Evolutionary conservation across 768 basidiomycete genomes (phyloP).

Genomic region (Lyophyllum semitale): DNA sequence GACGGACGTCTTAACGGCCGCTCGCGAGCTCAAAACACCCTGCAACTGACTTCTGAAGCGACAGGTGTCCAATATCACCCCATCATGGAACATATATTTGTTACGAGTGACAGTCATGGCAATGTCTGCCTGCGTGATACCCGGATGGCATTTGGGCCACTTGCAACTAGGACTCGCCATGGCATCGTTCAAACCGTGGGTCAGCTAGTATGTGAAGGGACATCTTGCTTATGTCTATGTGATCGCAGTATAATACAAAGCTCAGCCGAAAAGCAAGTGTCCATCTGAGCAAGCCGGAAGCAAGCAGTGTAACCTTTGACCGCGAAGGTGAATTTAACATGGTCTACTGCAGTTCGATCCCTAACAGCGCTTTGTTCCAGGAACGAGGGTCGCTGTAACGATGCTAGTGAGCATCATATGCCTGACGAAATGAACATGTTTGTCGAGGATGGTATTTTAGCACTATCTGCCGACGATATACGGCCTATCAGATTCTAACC

Average conservation of each 20-base stretch:
- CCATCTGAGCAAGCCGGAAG: constrained; percentile 60
- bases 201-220: constrained; percentile 1
- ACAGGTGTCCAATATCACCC: constrained; percentile 73
- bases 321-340: constrained; percentile 49
- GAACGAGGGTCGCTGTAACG: constrained; percentile 63
- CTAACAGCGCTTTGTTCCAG: constrained; percentile 32
- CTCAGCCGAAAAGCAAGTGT: constrained; percentile 39
- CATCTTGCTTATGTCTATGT: background rate
- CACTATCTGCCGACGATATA: constrained; percentile 75
- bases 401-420: constrained; percentile 52
- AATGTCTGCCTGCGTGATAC: constrained; percentile 67
- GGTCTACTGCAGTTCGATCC: background rate
- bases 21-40: constrained; percentile 45
- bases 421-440: background rate
- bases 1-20: constrained; percentile 48
- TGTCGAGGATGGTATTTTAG: constrained; percentile 33
- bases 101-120: constrained; percentile 61
- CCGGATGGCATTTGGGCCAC: constrained; percentile 72
- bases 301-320: constrained; percentile 71
- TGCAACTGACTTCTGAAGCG: constrained; percentile 58
- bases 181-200: constrained; percentile 60
- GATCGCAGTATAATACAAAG: constrained; percentile 41
- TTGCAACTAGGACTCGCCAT: constrained; percentile 39
- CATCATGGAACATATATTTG: constrained; percentile 65
- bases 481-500: constrained; percentile 62